A percentile compares a stretch with the other conserved stretches of the same genome.
These are phyloP conservation scores for Diplocarpon rosae DNA, from an alignment of 2,329 filamentous ascomycete genomes.

Conservation along the genomic window DNA sequence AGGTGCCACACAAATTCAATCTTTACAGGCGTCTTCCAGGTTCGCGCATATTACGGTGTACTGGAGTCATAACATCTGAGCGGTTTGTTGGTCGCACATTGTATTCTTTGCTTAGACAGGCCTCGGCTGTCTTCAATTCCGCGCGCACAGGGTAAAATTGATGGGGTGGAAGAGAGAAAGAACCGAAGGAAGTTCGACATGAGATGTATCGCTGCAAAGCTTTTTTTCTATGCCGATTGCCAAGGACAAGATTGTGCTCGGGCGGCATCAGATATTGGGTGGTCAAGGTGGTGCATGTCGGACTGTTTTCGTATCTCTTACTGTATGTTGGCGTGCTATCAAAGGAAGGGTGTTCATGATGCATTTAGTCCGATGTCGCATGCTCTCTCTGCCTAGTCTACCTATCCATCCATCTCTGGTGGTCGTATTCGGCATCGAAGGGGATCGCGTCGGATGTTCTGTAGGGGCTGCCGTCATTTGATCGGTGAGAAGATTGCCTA, in stretches of 20 bases:
- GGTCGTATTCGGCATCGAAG: background rate
- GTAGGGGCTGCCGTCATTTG: too few species aligned
- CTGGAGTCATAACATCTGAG: slow-evolving; percentile 27
- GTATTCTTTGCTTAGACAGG: slow-evolving; percentile 27
- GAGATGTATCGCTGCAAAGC: slow-evolving; percentile 23
- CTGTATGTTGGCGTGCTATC: too few species aligned
- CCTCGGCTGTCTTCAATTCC: slow-evolving; percentile 21
- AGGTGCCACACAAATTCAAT: slow-evolving; percentile 22
- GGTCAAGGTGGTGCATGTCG: background rate
- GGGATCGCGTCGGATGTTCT: background rate
- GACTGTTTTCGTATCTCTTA: too few species aligned
- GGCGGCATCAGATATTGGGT: background rate
- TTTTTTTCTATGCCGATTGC: slow-evolving; percentile 9
- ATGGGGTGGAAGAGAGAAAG: background rate
- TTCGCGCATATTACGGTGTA: slow-evolving; percentile 28
- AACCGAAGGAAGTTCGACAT: slow-evolving; percentile 12
- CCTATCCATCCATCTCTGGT: background rate
- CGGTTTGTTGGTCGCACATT: slow-evolving; percentile 25
- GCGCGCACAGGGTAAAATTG: background rate
- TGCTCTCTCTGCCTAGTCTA: background rate
- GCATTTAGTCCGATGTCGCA: background rate
- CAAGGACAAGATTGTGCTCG: background rate
- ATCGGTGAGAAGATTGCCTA: background rate
- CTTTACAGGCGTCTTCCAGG: slow-evolving; percentile 24
- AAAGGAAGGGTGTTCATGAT: background rate